A percentile compares a stretch with the other conserved stretches of the same genome.
phyloP scores from a whole-genome alignment of 768 basidiomycete genomes.

The Russula lepida region DNA sequence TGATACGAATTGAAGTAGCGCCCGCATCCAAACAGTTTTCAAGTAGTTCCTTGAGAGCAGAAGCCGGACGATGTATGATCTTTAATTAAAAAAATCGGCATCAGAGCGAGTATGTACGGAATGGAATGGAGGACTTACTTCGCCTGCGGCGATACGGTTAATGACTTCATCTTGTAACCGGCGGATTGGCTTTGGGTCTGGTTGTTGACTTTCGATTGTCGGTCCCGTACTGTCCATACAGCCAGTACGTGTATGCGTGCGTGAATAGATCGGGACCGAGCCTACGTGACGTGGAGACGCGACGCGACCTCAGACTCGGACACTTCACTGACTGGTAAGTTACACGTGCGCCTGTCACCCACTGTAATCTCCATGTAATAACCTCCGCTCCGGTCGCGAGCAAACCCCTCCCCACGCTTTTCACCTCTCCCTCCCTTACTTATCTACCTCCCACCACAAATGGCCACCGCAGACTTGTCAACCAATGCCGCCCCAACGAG shows the following conservation, averaged over 20 bases:
- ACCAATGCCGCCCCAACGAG: background rate
- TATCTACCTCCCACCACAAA: background rate
- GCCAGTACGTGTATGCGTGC: background rate
- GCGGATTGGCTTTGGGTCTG: slow-evolving; percentile 18
- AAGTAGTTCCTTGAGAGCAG: slow-evolving; percentile 90
- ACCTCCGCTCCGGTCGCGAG: slow-evolving; percentile 14
- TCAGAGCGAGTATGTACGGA: background rate
- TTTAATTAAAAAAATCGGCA: slow-evolving; percentile 24
- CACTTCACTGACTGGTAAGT: too few relatives aligned
- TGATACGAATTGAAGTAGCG: slow-evolving; percentile 76
- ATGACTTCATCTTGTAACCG: slow-evolving; percentile 19
- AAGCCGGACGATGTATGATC: slow-evolving; percentile 87
- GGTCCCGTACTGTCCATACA: background rate
- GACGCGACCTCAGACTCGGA: background rate
- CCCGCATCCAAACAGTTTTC: slow-evolving; percentile 97
- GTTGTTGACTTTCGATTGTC: background rate
- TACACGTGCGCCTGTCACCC: background rate
- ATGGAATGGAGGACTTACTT: slow-evolving; percentile 32
- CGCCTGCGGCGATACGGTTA: slow-evolving; percentile 40
- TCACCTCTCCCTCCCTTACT: background rate
- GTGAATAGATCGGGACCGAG: background rate
- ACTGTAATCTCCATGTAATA: background rate
- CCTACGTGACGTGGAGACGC: too few relatives aligned
- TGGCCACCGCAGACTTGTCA: background rate
- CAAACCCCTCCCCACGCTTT: background rate